Evolutionary conservation across 208 protist species (phyloP).

Genomic region (Angomonas desouzai): DNA sequence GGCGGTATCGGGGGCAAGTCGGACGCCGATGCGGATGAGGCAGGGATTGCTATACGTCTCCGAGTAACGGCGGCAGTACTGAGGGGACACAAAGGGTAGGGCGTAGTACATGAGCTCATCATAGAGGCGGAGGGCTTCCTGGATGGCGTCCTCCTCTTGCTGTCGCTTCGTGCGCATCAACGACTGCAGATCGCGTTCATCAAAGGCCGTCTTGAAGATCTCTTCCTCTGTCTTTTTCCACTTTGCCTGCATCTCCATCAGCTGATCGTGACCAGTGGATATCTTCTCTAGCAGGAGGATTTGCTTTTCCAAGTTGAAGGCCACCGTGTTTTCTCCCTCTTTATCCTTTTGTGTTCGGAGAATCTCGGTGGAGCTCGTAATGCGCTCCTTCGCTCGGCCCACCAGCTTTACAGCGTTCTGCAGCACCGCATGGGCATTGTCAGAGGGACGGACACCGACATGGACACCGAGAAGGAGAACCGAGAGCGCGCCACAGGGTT

Average conservation of each 20-base stretch:
- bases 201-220: conserved; percentile 42
- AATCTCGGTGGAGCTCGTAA: conserved; percentile 43
- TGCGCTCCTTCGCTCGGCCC: conserved; percentile 47
- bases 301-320: conserved; percentile 32
- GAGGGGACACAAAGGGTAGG: conserved; percentile 73
- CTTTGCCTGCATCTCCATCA: conserved; percentile 27
- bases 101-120: conserved; percentile 65
- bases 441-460: conserved; percentile 69
- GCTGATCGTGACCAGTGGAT: conserved; percentile 31
- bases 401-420: conserved; percentile 61
- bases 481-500: conserved; percentile 49
- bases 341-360: conserved; percentile 24
- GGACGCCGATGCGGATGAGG: conserved; percentile 71
- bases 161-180: conserved; percentile 65
- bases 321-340: conserved; percentile 10
- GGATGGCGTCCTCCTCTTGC: conserved; percentile 61
- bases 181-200: conserved; percentile 32
- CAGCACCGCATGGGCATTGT: conserved; percentile 63
- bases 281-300: conserved; percentile 64
- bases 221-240: conserved; percentile 66
- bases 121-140: conserved; percentile 57
- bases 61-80: conserved; percentile 78
- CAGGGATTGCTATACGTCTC: conserved; percentile 86
- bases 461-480: conserved; percentile 69
- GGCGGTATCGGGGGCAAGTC: conserved; percentile 25